Evolutionary conservation across 371 early-diverging fungal species (phyloP).

Genomic region (Syncephalis plumigaleata): DNA sequence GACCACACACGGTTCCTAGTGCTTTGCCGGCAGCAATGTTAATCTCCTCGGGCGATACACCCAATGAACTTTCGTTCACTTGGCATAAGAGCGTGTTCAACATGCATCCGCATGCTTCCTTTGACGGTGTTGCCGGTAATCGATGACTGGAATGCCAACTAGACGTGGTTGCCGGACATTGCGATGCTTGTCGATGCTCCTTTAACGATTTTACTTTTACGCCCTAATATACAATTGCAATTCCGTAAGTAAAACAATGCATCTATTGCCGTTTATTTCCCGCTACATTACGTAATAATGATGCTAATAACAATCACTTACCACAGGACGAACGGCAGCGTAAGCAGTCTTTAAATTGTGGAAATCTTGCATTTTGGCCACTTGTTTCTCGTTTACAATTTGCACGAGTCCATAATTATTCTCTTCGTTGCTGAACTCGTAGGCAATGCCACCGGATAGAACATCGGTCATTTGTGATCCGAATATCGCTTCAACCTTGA

Average conservation of each 20-base stretch:
- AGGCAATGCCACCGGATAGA: constrained; percentile 63
- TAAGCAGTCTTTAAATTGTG: constrained; percentile 20
- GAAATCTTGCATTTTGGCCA: constrained; percentile 20
- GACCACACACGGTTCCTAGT: constrained; percentile 29
- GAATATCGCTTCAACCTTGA: constrained; percentile 31
- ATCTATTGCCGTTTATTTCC: too few species aligned
- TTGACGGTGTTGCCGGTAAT: constrained; percentile 52
- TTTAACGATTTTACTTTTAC: background rate
- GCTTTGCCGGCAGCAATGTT: constrained; percentile 13
- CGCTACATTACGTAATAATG: too few species aligned
- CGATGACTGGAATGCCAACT: constrained; percentile 35
- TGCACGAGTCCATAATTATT: constrained; percentile 63
- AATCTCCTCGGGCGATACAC: constrained; percentile 13
- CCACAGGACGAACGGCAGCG: constrained; percentile 18
- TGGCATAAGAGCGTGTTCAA: constrained; percentile 34
- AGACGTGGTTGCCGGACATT: constrained; percentile 29
- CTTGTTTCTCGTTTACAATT: constrained; percentile 21
- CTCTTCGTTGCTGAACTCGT: constrained; percentile 63
- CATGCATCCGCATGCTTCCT: constrained; percentile 49
- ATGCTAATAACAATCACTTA: constrained; percentile 4
- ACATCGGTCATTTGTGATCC: constrained; percentile 41
- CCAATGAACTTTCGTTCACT: constrained; percentile 22
- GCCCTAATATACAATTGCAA: background rate
- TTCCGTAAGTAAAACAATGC: too few species aligned
- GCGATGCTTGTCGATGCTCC: constrained; percentile 11